Percentiles rank a stretch among this genome's conserved stretches.
Conservation (phyloP, 495 filamentous ascomycete genomes). For the Xylaria scruposa region DNA sequence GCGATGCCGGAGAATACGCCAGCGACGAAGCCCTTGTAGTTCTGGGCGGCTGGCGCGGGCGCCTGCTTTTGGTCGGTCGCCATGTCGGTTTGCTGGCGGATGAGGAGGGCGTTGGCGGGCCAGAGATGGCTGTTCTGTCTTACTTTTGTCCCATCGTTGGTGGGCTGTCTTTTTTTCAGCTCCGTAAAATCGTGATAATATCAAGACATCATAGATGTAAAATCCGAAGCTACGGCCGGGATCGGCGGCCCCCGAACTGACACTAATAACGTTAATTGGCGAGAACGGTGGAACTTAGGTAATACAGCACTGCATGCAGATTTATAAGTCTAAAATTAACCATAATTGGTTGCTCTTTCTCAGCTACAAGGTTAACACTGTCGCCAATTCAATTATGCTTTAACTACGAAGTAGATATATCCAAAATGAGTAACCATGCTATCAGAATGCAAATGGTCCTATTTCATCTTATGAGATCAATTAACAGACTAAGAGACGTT, state of each 20-base stretch:
- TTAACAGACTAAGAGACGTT: background rate
- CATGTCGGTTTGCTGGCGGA: conserved; percentile 26
- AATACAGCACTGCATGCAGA: background rate
- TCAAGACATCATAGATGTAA: background rate
- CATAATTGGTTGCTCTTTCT: too few relatives aligned
- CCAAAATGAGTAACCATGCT: background rate
- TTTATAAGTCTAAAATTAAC: background rate
- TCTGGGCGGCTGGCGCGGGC: conserved; percentile 40
- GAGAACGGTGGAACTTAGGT: background rate
- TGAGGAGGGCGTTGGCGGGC: background rate
- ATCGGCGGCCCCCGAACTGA: conserved; percentile 3
- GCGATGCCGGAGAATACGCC: conserved; percentile 93
- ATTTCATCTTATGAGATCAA: background rate
- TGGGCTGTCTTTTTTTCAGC: background rate
- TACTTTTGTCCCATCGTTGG: background rate
- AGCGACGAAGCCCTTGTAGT: conserved; percentile 93
- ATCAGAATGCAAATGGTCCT: background rate
- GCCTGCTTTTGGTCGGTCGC: conserved; percentile 40
- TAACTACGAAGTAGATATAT: too few relatives aligned
- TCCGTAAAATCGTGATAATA: background rate
- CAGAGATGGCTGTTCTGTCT: background rate
- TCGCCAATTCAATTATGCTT: background rate
- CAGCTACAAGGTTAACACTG: too few relatives aligned
- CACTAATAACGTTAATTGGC: background rate
- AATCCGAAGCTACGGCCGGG: conserved; percentile 11